Base-by-base conservation (phyloP, 1,284 basidiomycete species). In the Schizophyllum commune region DNA sequence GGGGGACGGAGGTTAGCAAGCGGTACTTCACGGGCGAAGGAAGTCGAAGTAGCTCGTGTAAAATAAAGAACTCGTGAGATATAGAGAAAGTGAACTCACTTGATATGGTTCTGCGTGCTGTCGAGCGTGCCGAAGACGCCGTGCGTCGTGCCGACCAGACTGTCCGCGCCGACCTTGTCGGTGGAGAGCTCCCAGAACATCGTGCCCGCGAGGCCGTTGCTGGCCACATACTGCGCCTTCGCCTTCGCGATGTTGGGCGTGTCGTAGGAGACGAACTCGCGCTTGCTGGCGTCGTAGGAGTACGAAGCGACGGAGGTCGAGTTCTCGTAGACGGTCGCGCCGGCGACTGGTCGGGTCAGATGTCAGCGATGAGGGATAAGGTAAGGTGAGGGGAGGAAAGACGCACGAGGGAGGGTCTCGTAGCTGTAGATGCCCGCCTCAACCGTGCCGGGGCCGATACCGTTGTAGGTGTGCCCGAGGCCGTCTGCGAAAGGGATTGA, bases 151-250 rank as follows among this genome's bases (percentile, higher is more conserved):
- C 73, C 71, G 11, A 89, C 81, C n/a, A 90, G 79, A 4, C 85
- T 88, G 19, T 78, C 75, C 0, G 75, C 61, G 54, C 83, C 85
- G 4, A 74, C 75, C 70, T 84, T 86, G 69, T 89, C 88, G 5
- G 80, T 83, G 8, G 85, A 87, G 9, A 89, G 77, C 79, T 88
- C 89, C 90, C 91, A 93, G 75, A 85, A 92, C 90, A 92, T 91
- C 52, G 83, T 83, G 1, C 91, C 91, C n/a, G 82, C 88, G 51
- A 93, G 77, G 4, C 82, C 81, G 21, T 86, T 81, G 21, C 76
- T 71, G 58, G 77, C 75, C 66, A 94, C 85, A 68, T 94, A 96
- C 61, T 88, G 77, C 1, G 88, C 84, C 76, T 98, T 98, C 65
- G 83, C 73, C 32, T 74, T 76, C 52, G 86, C 86, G 65, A 94